Conservation (phyloP, 208 protist genomes). For the Acanthamoeba castellanii region DNA sequence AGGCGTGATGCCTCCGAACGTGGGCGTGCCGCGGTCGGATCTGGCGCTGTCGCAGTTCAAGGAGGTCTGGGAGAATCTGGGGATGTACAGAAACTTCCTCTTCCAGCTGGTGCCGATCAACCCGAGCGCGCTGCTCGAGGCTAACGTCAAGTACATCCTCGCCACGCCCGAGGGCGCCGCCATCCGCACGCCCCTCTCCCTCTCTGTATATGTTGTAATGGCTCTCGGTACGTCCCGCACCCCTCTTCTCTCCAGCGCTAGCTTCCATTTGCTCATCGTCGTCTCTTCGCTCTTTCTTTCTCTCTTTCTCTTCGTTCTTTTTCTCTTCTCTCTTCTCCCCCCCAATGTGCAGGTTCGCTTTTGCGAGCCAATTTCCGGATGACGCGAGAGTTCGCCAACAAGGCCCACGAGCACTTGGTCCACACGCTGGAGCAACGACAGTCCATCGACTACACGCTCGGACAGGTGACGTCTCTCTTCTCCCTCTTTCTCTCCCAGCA, state of each 20-base stretch:
- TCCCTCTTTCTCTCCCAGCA: neutral
- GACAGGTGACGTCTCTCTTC: neutral
- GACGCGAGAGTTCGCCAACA: conserved; percentile 49
- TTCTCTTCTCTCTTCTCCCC: conserved; percentile 54
- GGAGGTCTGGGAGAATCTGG: conserved; percentile 23
- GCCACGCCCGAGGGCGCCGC: neutral
- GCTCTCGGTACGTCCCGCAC: conserved; percentile 30
- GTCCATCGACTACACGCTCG: conserved; percentile 40
- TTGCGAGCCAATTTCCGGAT: conserved; percentile 3
- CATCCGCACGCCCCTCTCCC: conserved; percentile 7
- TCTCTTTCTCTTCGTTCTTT: conserved; percentile 41
- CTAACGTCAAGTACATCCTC: conserved; percentile 32
- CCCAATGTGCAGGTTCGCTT: neutral
- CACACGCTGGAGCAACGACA: conserved; percentile 25
- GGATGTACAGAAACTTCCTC: conserved; percentile 25
- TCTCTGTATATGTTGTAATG: conserved; percentile 51
- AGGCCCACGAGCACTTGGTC: conserved; percentile 20
- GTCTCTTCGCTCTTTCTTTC: neutral
- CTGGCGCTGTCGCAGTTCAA: neutral
- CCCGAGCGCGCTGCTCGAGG: conserved; percentile 13
- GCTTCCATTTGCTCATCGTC: too few relatives aligned
- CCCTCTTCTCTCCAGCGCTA: too few relatives aligned
- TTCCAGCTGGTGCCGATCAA: conserved; percentile 43
- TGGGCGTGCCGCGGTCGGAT: neutral
- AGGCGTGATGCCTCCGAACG: neutral